Evolutionary conservation across 345 rosid genomes (phyloP).

Genomic region (Salix suchowensis): DNA sequence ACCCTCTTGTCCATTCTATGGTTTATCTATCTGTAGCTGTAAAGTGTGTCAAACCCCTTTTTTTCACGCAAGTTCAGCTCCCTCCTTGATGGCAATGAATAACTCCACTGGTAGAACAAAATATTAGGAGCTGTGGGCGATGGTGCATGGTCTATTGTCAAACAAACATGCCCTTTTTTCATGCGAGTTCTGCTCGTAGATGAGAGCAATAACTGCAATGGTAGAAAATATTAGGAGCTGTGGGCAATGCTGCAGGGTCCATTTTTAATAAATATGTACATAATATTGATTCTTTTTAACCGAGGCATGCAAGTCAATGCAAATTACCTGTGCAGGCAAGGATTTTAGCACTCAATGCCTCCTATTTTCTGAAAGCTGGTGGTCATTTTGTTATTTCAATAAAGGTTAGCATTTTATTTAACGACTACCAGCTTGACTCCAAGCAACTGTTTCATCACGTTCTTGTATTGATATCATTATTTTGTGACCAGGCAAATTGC

Average conservation of each 20-base stretch:
- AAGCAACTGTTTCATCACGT: not conserved
- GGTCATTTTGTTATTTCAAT: constrained; percentile 98
- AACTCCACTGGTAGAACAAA: not conserved
- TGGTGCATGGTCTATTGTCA: no score
- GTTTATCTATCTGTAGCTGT: not conserved
- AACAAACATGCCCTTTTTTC: no score
- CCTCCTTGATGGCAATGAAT: no score
- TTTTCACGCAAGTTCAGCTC: not conserved
- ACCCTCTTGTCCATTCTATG: not conserved
- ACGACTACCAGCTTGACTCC: not conserved
- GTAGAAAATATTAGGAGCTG: not conserved
- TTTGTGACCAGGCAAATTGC: constrained; percentile 65
- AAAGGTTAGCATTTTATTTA: constrained; percentile 47
- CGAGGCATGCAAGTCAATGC: not conserved
- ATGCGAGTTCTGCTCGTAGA: not conserved
- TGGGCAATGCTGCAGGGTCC: not conserved
- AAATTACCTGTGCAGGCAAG: constrained; percentile 54
- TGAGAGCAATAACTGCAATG: not conserved
- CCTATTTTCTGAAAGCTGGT: constrained; percentile 80
- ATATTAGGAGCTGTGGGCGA: not conserved
- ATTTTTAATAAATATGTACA: not conserved
- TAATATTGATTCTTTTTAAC: not conserved
- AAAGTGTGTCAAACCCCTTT: not conserved
- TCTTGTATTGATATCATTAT: not conserved
- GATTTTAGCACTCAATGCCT: constrained; percentile 82